A percentile compares a stretch with the other conserved stretches of the same genome.
These are phyloP conservation scores for Phoenix roebelenii DNA, from an alignment of 176 grass and related monocot genomes.

Conservation along the genomic window DNA sequence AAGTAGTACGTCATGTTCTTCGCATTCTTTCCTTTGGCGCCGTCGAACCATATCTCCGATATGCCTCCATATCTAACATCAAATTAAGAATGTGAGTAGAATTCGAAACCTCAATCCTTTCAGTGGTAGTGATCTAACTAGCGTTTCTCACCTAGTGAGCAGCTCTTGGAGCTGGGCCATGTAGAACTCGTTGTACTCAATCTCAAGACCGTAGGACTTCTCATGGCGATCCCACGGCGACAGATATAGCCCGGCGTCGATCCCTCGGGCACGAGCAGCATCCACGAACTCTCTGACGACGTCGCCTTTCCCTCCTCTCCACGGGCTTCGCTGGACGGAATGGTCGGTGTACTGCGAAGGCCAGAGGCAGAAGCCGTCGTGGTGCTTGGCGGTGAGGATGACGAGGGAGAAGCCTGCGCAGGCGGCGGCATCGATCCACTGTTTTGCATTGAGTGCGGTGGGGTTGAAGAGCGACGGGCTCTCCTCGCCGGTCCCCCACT, in stretches of 20 bases:
- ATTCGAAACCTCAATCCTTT: too few relatives aligned
- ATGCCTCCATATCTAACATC: slow-evolving; percentile 51
- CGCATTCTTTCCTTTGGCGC: slow-evolving; percentile 69
- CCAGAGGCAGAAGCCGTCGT: slow-evolving; percentile 97
- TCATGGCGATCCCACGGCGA: slow-evolving; percentile 96
- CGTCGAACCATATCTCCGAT: slow-evolving; percentile 97
- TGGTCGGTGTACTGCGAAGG: slow-evolving; percentile 66
- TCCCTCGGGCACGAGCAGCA: slow-evolving; percentile 19
- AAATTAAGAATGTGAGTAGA: background rate
- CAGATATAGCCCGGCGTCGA: slow-evolving; percentile 73
- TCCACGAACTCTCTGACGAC: slow-evolving; percentile 46
- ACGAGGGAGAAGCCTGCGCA: slow-evolving; percentile 49
- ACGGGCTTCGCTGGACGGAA: slow-evolving; percentile 57
- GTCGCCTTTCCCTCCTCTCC: slow-evolving; percentile 54
- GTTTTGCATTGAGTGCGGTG: slow-evolving; percentile 32
- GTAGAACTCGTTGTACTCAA: slow-evolving; percentile 87
- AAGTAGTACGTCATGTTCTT: slow-evolving; percentile 91
- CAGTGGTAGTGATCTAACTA: too few relatives aligned
- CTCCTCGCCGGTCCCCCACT: slow-evolving; percentile 70
- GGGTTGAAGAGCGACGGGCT: slow-evolving; percentile 42
- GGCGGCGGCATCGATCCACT: slow-evolving; percentile 67
- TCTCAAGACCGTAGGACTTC: slow-evolving; percentile 50
- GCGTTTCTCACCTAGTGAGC: slow-evolving; percentile 52
- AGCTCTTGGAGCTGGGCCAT: slow-evolving; percentile 72
- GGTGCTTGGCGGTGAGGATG: slow-evolving; percentile 90